Evolutionary conservation across 2,329 filamentous ascomycete genomes (phyloP).

Genomic region (Rutstroemia sp.): DNA sequence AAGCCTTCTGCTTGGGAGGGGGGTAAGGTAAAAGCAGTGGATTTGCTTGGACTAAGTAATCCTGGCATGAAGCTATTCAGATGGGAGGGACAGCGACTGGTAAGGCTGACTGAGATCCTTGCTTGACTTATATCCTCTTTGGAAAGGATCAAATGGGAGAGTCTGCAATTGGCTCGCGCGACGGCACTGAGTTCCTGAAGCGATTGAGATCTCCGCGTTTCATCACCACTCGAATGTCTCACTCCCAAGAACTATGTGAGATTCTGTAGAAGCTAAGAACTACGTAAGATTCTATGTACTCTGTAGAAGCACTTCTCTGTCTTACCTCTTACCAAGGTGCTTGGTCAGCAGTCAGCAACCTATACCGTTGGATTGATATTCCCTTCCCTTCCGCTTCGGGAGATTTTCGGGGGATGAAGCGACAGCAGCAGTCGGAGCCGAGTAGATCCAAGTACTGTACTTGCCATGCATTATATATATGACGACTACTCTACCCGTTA

Average conservation of each 20-base stretch:
- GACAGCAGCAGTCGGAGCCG: not conserved
- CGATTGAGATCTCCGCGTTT: conserved; percentile 3
- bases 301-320: not conserved
- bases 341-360: not conserved
- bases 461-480: too few relatives aligned
- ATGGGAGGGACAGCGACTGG: conserved; percentile 6
- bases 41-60: not conserved
- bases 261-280: too few relatives aligned
- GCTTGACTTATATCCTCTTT: not conserved
- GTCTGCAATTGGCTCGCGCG: not conserved
- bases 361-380: too few relatives aligned
- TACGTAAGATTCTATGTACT: too few relatives aligned
- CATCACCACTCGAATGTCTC: not conserved
- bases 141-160: not conserved
- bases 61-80: not conserved
- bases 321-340: conserved; percentile 2
- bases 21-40: too few relatives aligned
- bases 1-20: conserved; percentile 1
- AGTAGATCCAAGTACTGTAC: not conserved
- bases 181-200: not conserved
- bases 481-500: too few relatives aligned
- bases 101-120: conserved; percentile 11
- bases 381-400: not conserved
- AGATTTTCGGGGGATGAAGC: not conserved
- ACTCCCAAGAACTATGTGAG: not conserved